Conservation (phyloP, 2,329 filamentous ascomycete species). For the Colletotrichum cuscutae region DNA sequence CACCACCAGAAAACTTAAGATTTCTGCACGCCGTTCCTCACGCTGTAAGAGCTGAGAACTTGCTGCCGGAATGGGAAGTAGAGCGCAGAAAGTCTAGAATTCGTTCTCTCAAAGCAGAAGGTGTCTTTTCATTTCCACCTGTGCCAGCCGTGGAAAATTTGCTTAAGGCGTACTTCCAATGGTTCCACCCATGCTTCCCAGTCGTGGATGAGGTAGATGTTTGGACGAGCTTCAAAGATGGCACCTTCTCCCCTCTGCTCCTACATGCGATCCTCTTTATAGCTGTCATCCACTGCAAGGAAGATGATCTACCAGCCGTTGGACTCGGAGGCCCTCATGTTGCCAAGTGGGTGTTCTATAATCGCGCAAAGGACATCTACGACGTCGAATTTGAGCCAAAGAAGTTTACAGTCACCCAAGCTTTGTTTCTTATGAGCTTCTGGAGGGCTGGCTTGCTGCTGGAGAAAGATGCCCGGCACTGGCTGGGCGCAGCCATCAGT, state of each 20-base stretch:
- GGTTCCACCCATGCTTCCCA: slow-evolving; percentile 67
- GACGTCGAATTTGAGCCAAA: slow-evolving; percentile 63
- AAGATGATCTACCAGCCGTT: slow-evolving; percentile 53
- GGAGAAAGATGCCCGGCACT: slow-evolving; percentile 59
- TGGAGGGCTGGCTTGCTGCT: slow-evolving; percentile 61
- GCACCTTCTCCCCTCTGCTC: slow-evolving; percentile 58
- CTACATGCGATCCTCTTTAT: slow-evolving; percentile 65
- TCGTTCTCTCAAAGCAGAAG: neutral
- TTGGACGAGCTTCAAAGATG: slow-evolving; percentile 48
- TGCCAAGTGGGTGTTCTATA: slow-evolving; percentile 61
- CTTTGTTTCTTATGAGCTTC: slow-evolving; percentile 64
- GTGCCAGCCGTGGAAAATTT: slow-evolving; percentile 52
- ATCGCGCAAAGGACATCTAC: slow-evolving; percentile 60
- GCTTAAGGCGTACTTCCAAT: slow-evolving; percentile 62
- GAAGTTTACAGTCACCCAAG: slow-evolving; percentile 59
- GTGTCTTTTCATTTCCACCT: slow-evolving; percentile 55
- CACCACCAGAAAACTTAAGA: slow-evolving; percentile 39
- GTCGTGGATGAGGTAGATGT: slow-evolving; percentile 59
- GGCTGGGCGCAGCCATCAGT: slow-evolving; percentile 61
- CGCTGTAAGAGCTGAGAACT: slow-evolving; percentile 44
- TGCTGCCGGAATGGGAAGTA: slow-evolving; percentile 49
- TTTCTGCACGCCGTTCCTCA: slow-evolving; percentile 46
- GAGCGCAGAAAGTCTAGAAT: slow-evolving; percentile 44
- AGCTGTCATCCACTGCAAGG: slow-evolving; percentile 62
- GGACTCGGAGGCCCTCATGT: slow-evolving; percentile 58